Conservation (phyloP, 1,139 yeast genomes). For the Wickerhamomyces sp. region DNA sequence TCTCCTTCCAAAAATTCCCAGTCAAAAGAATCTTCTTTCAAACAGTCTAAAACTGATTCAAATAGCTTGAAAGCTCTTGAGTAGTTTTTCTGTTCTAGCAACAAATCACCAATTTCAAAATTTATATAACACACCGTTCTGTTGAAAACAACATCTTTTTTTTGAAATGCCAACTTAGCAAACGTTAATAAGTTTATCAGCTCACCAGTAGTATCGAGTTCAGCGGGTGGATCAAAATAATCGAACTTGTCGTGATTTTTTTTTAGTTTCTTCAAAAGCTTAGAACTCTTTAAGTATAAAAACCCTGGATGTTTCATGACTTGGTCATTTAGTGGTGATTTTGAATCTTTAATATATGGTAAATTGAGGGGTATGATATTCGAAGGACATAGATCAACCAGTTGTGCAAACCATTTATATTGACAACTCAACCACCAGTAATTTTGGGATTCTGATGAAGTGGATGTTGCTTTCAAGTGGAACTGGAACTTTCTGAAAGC, state of each 20-base stretch:
- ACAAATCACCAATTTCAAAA: conserved; percentile 48
- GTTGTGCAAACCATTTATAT: conserved; percentile 53
- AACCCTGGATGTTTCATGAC: conserved; percentile 45
- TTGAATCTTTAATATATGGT: conserved; percentile 28
- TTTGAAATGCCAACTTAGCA: conserved; percentile 32
- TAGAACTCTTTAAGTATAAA: conserved; percentile 37
- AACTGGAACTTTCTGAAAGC: conserved; percentile 62
- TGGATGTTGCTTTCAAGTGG: conserved; percentile 48
- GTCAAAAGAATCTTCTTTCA: conserved; percentile 29
- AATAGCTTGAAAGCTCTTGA: conserved; percentile 40
- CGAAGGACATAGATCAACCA: conserved; percentile 34
- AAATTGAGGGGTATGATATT: conserved; percentile 35
- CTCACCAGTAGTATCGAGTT: conserved; percentile 11
- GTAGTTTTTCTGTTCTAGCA: conserved; percentile 28
- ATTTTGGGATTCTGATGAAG: conserved; percentile 27
- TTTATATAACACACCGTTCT: conserved; percentile 39
- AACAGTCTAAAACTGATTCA: conserved; percentile 29
- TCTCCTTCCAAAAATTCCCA: conserved; percentile 28
- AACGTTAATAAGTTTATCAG: conserved; percentile 32
- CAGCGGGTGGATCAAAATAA: conserved; percentile 20
- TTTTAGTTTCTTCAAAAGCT: conserved; percentile 25
- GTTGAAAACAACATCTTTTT: conserved; percentile 29
- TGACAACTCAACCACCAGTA: conserved; percentile 36
- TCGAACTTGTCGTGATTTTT: conserved; percentile 12
- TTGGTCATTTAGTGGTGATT: conserved; percentile 25